Base-by-base conservation (phyloP, 352 stramenopile species). In the Phytophthora cactorum region DNA sequence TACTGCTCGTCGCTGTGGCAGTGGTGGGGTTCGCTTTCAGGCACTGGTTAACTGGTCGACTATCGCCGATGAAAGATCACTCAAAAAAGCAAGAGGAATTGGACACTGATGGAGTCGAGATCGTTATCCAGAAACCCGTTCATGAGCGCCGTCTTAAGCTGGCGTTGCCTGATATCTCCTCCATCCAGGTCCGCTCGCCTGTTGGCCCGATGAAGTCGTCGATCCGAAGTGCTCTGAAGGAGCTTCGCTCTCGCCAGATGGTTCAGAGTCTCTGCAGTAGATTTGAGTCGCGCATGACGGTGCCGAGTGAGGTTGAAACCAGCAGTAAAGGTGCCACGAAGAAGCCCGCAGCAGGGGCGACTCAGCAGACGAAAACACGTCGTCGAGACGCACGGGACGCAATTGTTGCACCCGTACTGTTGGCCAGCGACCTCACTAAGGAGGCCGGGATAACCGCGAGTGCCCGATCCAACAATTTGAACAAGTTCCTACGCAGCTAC, bases 401-500 rank as follows among this genome's bases (percentile, higher is more conserved):
- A 43, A 58, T 14, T 15, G 53, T 70, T 22, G 36, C 27, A 12
- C 53, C 68, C 17, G 58, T 72, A 22, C 15, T 59, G 11, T 44
- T 65, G 25, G 31, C 46, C 15, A 66, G 36, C n/a, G 43, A 60
- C 3, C 17, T 59, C 8, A 17, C 52, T 17, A 69, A 59, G 11
- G 58, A 76, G 29, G 36, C 46, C 0, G 49, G 71, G 8, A 56
- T 77, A 53, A 71, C 61, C 3, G 27, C 31, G 17, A 65, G 56
- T 15, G 50, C 60, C 2, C 82, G 81, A 51, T 79, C 79, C 0
- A 88, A 87, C 74, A 89, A 89, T 36, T 63, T 92, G 12, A 88
- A 82, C 46, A 84, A 84, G 14, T 92, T 92, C 59, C 62, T 90
- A 17, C 74, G 80, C 29, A 81, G 83, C 22, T 92, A 81, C 52